A percentile compares a stretch with the other conserved stretches of the same genome.
Conservation (phyloP, 345 rosid species). For the Odontarrhena argentea region DNA sequence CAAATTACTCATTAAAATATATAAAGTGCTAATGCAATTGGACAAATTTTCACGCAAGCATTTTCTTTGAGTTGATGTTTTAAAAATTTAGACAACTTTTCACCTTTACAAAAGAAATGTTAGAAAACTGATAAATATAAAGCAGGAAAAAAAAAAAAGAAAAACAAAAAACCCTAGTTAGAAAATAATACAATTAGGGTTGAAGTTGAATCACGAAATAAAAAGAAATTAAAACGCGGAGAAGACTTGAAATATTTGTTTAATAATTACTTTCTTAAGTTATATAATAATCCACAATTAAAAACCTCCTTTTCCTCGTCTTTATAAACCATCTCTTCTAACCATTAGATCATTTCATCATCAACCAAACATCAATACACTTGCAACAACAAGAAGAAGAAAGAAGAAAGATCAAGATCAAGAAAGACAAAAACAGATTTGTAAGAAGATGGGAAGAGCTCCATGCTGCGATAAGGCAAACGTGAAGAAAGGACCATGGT, state of each 20-base stretch:
- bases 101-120: conserved; percentile 33
- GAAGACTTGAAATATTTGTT: conserved; percentile 33
- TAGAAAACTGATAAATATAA: conserved; percentile 73
- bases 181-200: conserved; percentile 37
- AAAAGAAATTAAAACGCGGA: conserved; percentile 44
- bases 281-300: conserved; percentile 10
- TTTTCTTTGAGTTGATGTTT: conserved; percentile 19
- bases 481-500: conserved; percentile 97
- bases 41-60: conserved; percentile 38
- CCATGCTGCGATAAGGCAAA: conserved; percentile 96
- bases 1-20: no score
- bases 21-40: conserved; percentile 33
- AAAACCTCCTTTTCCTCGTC: conserved; percentile 12
- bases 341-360: conserved; percentile 36
- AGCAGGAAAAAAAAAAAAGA: conserved; percentile 42
- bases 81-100: conserved; percentile 33
- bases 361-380: conserved; percentile 26
- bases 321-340: conserved; percentile 36
- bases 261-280: conserved; percentile 12
- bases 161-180: conserved; percentile 56
- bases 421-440: conserved; percentile 17
- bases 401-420: conserved; percentile 11
- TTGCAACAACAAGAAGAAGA: conserved; percentile 22
- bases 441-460: conserved; percentile 80
- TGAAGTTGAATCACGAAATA: conserved; percentile 30